Evolutionary conservation across 768 basidiomycete species (phyloP), one percentile per base, ranked within the genome.

Genomic region (Sarcodon aspratus): DNA sequence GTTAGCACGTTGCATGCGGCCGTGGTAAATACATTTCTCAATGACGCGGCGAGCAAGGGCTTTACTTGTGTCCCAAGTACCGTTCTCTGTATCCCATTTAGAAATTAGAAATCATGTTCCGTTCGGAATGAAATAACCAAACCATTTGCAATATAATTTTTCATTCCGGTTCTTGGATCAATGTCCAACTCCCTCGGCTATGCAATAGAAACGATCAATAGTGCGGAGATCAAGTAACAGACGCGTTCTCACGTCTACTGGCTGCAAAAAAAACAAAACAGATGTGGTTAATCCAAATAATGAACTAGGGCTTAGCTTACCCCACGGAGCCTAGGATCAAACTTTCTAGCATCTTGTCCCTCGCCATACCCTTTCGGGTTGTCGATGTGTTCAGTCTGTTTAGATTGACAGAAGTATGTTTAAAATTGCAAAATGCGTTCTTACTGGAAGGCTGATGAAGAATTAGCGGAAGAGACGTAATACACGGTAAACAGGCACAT

Each of bases 101-200:
- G 36, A 11, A 36, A 34, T 21, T n/a, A 13, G 17, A 33, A 27
- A 35, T 38, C 21, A 27, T 34, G 7, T 38, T 33, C 12, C 12
- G 11, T 33, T 17, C 48, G 6, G 10, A 38, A 42, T 8, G 34
- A 46, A 36, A 9, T 36, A 32, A 27, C 15, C 31, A 9, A 50
- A 77, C 80, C 79, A 62, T 93, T 94, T 0, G 88, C 88, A 51
- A 94, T 93, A 63, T 89, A 90, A 56, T 93, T 97, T 71, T 94
- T 94, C 92, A 97, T 94, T 2, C 92, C 94, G 0, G 85, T 88
- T 11, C 72, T 67, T 0, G 76, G 78, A 61, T 97, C 94, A 7
- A 97, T 72, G 56, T 93, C 85, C 1, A 95, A 71, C 59, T 97
- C 94, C 34, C 74, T 67, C 0, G 85, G 85, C 80, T 86, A 51